Conservation (phyloP, 2,329 filamentous ascomycete genomes). For the Xylariaceae sp. region DNA sequence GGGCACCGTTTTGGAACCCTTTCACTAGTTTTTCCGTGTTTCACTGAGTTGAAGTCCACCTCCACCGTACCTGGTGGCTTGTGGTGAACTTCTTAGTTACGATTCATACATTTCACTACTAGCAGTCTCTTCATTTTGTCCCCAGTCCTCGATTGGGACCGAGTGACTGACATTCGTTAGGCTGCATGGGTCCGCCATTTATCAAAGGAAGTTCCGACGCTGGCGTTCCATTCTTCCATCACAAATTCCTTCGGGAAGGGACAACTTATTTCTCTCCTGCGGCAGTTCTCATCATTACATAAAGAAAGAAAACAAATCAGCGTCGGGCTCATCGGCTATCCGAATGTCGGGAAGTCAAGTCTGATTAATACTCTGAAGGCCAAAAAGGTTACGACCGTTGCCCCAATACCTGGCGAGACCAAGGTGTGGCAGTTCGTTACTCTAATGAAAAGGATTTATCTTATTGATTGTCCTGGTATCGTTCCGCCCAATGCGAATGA, state of each 20-base stretch:
- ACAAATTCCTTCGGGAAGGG: slow-evolving; percentile 97
- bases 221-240: slow-evolving; percentile 91
- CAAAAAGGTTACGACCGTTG: slow-evolving; percentile 90
- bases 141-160: background rate
- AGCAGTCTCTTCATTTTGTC: slow-evolving; percentile 5
- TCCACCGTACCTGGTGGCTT: slow-evolving; percentile 55
- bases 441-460: slow-evolving; percentile 84
- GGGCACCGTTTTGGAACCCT: slow-evolving; percentile 83
- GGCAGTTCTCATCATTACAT: slow-evolving; percentile 89
- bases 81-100: slow-evolving; percentile 97
- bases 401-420: slow-evolving; percentile 91
- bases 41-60: slow-evolving; percentile 96
- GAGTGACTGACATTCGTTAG: slow-evolving; percentile 34
- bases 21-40: slow-evolving; percentile 73
- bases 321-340: slow-evolving; percentile 80
- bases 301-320: slow-evolving; percentile 90
- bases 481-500: slow-evolving; percentile 85
- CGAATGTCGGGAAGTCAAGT: slow-evolving; percentile 85
- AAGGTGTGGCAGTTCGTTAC: slow-evolving; percentile 99
- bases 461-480: slow-evolving; percentile 96
- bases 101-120: slow-evolving; percentile 74
- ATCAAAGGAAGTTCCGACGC: slow-evolving; percentile 86
- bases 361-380: slow-evolving; percentile 95
- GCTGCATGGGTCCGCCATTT: slow-evolving; percentile 87
- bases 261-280: slow-evolving; percentile 82